Evolutionary conservation across 2,329 filamentous ascomycete species (phyloP), one percentile per base, ranked within the genome.

Genomic region (Pezicula radicicola): DNA sequence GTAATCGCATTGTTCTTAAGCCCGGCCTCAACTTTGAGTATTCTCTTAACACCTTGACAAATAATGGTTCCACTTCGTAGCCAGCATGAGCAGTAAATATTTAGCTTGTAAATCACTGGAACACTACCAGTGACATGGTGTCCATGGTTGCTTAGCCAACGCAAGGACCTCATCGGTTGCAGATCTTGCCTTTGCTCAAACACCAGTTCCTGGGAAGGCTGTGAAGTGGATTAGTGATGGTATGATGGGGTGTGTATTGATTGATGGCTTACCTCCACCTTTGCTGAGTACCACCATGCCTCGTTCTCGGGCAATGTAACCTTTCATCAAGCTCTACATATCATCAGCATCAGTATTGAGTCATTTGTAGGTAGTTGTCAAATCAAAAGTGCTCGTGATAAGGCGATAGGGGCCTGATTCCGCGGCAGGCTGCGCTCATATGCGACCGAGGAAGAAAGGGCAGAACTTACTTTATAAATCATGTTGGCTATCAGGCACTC

Each of bases 401-500:
- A 37, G 40, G 44, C 46, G 52, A 54, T 48, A 25, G 9, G 37
- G 27, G 37, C 19, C 36, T 48, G 35, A 39, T n/a, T 28, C 27
- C 16, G 15, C 46, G 45, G 44, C 35, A 48, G 44, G 51, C 51
- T 46, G 13, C 39, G 30, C 30, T 33, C 30, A 13, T 19, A 46
- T 16, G 35, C 25, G 13, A 30, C 30, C 45, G 13, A 18, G 33
- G 39, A 25, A 46, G 39, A 45, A 12, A 30, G 7, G 51, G 18
- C 41, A n/a, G 19, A 51, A 72, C 75, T 55, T 71, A 96, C 93
- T 84, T 97, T 99, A 77, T 97, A 99, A 56, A 99, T 96, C 81
- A 97, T 89, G 68, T 97, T 97, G 27, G 94, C 91, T 64, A 99
- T 68, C 62, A 97, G 74, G 69, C 94, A 99, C 70, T 99, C 95